Percentiles rank a stretch among this genome's conserved stretches.
Evolutionary conservation across 805 yeast species (phyloP).

Genomic region (Starmerella bombi): DNA sequence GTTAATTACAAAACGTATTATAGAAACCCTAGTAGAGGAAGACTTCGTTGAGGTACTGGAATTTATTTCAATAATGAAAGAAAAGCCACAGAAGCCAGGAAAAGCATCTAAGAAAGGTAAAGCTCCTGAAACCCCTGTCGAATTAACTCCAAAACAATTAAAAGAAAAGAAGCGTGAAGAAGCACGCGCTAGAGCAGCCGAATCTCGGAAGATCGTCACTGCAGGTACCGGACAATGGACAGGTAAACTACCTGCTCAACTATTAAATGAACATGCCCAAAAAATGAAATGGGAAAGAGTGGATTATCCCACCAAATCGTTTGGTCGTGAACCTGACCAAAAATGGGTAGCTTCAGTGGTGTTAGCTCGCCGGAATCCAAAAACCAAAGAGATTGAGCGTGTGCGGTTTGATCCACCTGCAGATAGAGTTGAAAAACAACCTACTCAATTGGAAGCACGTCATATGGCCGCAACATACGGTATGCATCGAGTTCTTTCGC

Average conservation of each 20-base stretch:
- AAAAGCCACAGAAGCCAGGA: conserved; percentile 17
- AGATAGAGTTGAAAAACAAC: conserved; percentile 48
- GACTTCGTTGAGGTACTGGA: background rate
- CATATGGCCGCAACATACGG: conserved; percentile 86
- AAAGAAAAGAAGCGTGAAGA: conserved; percentile 27
- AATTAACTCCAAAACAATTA: conserved; percentile 25
- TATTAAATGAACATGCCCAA: conserved; percentile 77
- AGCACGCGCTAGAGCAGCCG: conserved; percentile 25
- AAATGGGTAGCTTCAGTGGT: conserved; percentile 58
- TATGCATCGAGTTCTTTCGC: conserved; percentile 61
- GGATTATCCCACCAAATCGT: conserved; percentile 44
- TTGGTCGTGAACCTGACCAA: conserved; percentile 20
- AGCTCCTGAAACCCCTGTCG: conserved; percentile 9
- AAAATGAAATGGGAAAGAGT: conserved; percentile 83
- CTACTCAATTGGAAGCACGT: conserved; percentile 78
- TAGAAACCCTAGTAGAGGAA: no score
- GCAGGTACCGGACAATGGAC: conserved; percentile 77
- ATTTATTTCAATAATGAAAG: conserved; percentile 8
- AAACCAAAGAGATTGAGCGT: conserved; percentile 52
- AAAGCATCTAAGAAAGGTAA: conserved; percentile 8
- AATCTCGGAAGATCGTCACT: conserved; percentile 31
- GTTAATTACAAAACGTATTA: no score
- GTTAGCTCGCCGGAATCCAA: conserved; percentile 65
- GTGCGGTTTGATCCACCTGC: conserved; percentile 42
- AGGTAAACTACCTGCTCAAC: conserved; percentile 79